These are phyloP conservation scores for Trametes hirsuta DNA, from an alignment of 1,284 basidiomycete genomes.

Conservation along the genomic window DNA sequence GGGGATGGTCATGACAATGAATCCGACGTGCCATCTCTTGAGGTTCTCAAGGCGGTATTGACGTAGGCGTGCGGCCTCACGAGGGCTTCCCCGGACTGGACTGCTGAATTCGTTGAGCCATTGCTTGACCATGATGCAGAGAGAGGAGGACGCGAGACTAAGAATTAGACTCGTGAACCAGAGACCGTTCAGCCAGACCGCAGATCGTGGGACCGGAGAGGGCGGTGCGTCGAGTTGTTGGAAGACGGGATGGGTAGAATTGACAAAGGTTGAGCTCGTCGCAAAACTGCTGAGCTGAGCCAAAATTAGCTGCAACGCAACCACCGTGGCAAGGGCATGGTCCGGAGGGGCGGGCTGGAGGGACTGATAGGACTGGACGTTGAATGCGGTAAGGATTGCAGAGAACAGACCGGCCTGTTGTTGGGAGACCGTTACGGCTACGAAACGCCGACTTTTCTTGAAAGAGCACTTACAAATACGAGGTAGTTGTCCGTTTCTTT, in stretches of 20 bases:
- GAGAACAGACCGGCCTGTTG: slow-evolving; percentile 6
- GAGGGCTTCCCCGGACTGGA: background rate
- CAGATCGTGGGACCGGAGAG: slow-evolving; percentile 18
- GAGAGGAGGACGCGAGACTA: background rate
- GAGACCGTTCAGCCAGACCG: slow-evolving; percentile 39
- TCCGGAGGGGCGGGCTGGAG: background rate
- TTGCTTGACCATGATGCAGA: slow-evolving; percentile 7
- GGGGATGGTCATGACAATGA: slow-evolving; percentile 5
- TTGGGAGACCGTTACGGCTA: no score
- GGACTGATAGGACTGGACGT: background rate
- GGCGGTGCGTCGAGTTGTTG: background rate
- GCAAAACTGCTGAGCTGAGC: background rate
- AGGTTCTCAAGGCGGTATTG: slow-evolving; percentile 7
- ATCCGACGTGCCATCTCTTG: slow-evolving; percentile 4
- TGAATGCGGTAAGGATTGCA: slow-evolving; percentile 3
- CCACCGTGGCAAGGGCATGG: background rate
- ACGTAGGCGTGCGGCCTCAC: background rate
- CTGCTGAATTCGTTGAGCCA: slow-evolving; percentile 5
- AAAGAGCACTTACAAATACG: no score
- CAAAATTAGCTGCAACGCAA: background rate
- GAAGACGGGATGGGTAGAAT: no score
- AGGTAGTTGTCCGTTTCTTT: no score
- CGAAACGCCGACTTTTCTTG: no score
- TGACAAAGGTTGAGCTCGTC: no score
- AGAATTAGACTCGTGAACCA: slow-evolving; percentile 9